Base-by-base conservation (phyloP, 1,284 basidiomycete species). In the Malassezia arunalokei region DNA sequence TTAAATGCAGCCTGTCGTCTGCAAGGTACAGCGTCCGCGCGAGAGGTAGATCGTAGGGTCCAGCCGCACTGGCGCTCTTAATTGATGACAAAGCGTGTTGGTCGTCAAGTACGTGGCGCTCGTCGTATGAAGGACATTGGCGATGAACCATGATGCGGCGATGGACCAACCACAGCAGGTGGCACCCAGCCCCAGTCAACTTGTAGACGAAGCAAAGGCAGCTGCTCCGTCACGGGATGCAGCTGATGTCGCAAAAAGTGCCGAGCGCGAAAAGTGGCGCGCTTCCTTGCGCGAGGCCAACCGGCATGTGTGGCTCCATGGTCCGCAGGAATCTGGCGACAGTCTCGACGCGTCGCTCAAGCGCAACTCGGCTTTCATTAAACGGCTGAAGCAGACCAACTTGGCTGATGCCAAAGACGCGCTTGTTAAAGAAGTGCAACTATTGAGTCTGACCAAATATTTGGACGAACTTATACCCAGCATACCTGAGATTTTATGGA, bases 381-480 rank as follows among this genome's bases (percentile, higher is more conserved):
- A 70, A 50, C 54, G 64, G 20, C 47, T 71, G 32, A 60, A 62
- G 24, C 64, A 67, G 45, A 55, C 63, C 35, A 56, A 70, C 9
- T 59, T 60, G 6, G 54, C 50, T 11, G 70, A 73, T 32, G 54
- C 56, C 0, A 58, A 92, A 17, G 66, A 68, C 6, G 49, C 55
- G 33, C 54, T 71, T 2, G 40, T 71, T 39, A 63, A 91, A 75
- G 94, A 99, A 67, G 82, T 94, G 58, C 83, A 87, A 56, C 79
- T 83, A 0, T 79, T 99, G 42, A 84, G 87, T 4, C 78, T 99
- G 43, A 88, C 89, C 75, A 98, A 95, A 75, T 96, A 99, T 72
- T 79, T 92, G 47, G 91, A 95, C 65, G 94, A 99, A 76, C 84
- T 96, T 57, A 84, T 86, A 1, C 82, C 83, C 9, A 90, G 89